Base-by-base conservation (phyloP, 768 basidiomycete species). In the Boletus tylopilopsis region DNA sequence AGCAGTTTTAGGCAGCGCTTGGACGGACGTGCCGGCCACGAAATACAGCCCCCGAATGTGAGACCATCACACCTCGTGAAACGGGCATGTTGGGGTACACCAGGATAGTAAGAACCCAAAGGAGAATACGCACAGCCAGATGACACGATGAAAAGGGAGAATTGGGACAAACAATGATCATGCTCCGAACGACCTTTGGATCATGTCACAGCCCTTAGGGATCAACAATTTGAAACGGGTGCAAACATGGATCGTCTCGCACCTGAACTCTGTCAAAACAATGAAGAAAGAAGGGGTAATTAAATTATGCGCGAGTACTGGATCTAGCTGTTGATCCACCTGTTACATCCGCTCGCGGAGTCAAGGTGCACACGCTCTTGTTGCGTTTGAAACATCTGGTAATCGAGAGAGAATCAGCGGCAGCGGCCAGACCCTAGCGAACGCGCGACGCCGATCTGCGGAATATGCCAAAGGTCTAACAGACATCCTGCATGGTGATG, bases 51-150 rank as follows among this genome's bases (percentile, higher is more conserved):
- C 39, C 51, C n/a, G 51, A 38, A 42, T 15, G 21, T 39, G 43
- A 19, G 35, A 22, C 36, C 46, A 49, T 49, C 44, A 49, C 43
- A 59, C 60, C 60, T 56, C 47, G 36, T 38, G 56, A 51, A 37
- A 39, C 7, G 51, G 27, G 50, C 60, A 51, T 51, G 62, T 44
- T 49, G 49, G 39, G 25, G 47, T 18, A 48, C 42, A 40, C 45
- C 61, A 53, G 36, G 47, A 54, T 41, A 40, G 40, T n/a, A 47
- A 42, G 42, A 42, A 16, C 62, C 59, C 32, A 55, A 58, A 51
- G 60, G 52, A 62, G 60, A 53, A 60, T 36, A 50, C 40, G 49
- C 59, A 63, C 63, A 59, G 62, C 62, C 59, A 39, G 46, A 46
- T 42, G 49, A 56, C 49, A 58, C 44, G 51, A 48, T 37, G 43